phyloP scores from a whole-genome alignment of 768 basidiomycete species.

The Kwoniella bestiolae region DNA sequence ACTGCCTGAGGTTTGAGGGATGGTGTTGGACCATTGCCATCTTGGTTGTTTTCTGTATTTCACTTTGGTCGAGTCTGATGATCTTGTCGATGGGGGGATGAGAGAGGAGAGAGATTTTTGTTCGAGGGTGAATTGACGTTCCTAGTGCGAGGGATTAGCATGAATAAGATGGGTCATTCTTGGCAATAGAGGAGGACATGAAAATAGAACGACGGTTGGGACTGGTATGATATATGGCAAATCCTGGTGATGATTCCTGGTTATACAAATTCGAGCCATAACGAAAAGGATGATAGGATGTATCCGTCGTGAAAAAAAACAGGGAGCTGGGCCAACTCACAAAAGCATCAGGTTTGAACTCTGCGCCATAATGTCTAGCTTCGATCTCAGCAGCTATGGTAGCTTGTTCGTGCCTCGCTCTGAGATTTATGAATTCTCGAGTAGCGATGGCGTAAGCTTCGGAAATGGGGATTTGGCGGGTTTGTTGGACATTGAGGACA shows the following conservation, averaged over 20 bases:
- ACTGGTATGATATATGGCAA: too few species aligned
- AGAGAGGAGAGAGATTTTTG: conserved; percentile 32
- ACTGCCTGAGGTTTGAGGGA: conserved; percentile 7
- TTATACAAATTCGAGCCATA: too few species aligned
- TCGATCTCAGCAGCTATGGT: conserved; percentile 77
- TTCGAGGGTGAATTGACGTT: conserved; percentile 48
- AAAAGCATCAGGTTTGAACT: conserved; percentile 41
- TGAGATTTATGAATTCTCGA: conserved; percentile 83
- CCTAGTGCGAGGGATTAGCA: too few species aligned
- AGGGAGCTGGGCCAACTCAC: conserved; percentile 28
- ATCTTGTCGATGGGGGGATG: conserved; percentile 18
- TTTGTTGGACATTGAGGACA: conserved; percentile 73
- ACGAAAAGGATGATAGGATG: too few species aligned
- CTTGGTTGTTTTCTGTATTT: conserved; percentile 23
- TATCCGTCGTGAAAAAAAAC: too few species aligned
- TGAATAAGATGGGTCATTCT: too few species aligned
- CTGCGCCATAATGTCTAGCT: conserved; percentile 74
- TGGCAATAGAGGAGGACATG: neutral
- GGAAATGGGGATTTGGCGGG: conserved; percentile 69
- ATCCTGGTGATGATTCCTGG: too few species aligned
- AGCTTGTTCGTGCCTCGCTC: conserved; percentile 80
- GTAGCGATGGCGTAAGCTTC: conserved; percentile 79
- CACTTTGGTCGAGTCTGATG: conserved; percentile 16
- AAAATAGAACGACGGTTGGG: neutral
- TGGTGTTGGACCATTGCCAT: conserved; percentile 29